Conservation (phyloP, 371 early-diverging fungal species). For the Lichtheimia ornata region DNA sequence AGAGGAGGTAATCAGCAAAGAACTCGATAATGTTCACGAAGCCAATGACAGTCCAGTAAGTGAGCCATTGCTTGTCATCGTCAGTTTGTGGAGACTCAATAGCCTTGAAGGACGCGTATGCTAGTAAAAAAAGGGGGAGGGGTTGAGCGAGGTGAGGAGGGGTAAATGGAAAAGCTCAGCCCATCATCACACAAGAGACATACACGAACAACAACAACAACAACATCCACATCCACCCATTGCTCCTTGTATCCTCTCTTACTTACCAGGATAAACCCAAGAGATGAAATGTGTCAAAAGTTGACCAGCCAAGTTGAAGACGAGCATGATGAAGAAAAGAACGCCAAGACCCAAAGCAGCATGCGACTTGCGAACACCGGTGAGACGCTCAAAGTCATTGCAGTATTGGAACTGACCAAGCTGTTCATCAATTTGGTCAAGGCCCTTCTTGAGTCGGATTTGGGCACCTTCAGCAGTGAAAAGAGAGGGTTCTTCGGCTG, state of each 20-base stretch:
- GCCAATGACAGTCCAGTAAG: constrained; percentile 87
- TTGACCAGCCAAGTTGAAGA: constrained; percentile 85
- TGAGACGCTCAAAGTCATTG: constrained; percentile 62
- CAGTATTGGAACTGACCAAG: constrained; percentile 61
- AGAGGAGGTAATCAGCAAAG: constrained; percentile 80
- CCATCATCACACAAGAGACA: background rate
- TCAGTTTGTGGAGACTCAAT: constrained; percentile 77
- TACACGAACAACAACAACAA: background rate
- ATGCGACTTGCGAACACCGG: constrained; percentile 22
- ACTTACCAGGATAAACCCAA: constrained; percentile 81
- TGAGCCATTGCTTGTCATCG: constrained; percentile 91
- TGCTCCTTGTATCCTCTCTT: background rate
- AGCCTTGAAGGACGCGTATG: constrained; percentile 91
- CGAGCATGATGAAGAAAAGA: constrained; percentile 69
- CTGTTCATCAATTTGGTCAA: constrained; percentile 14
- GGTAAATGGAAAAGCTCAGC: too few species aligned
- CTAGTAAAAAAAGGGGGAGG: constrained; percentile 27
- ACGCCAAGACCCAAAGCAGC: constrained; percentile 61
- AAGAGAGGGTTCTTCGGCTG: too few species aligned
- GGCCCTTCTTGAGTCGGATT: constrained; percentile 5
- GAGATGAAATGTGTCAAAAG: constrained; percentile 82
- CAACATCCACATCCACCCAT: background rate
- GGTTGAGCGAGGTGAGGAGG: too few species aligned
- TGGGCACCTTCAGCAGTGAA: constrained; percentile 9
- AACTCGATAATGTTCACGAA: constrained; percentile 83